A percentile compares a stretch with the other conserved stretches of the same genome.
Conservation (phyloP, 495 filamentous ascomycete species). For the Neurospora sp. region DNA sequence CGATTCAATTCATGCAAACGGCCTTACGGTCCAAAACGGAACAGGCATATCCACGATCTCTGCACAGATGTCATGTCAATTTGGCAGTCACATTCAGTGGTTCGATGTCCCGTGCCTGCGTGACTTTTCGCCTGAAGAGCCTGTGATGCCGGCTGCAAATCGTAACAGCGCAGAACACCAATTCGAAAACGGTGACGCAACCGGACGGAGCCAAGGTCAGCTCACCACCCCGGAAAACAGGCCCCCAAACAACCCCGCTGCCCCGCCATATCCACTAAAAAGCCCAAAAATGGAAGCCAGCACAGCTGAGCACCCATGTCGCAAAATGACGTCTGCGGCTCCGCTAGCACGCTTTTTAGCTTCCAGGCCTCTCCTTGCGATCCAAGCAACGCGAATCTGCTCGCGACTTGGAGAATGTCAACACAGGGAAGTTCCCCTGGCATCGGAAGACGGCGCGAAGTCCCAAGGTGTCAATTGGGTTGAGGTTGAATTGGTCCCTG, state of each 20-base stretch:
- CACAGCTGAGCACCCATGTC: conserved; percentile 8
- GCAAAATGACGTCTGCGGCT: conserved; percentile 24
- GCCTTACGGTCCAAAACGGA: not conserved
- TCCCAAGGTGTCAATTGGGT: not conserved
- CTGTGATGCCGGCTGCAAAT: not conserved
- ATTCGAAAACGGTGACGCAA: not conserved
- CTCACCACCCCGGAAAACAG: not conserved
- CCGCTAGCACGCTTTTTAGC: conserved; percentile 1
- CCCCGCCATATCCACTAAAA: not conserved
- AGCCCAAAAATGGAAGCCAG: not conserved
- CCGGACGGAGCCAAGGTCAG: not conserved
- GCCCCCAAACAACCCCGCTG: not conserved
- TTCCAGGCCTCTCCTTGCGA: not conserved
- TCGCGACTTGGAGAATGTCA: not conserved
- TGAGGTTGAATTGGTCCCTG: not conserved
- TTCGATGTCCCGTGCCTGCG: not conserved
- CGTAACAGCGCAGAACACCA: not conserved
- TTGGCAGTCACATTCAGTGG: not conserved
- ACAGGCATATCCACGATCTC: not conserved
- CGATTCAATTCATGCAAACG: not conserved
- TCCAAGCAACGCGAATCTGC: not conserved
- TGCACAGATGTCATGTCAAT: not conserved
- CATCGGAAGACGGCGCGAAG: not conserved
- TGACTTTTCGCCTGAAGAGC: not conserved
- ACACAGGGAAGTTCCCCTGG: not conserved